Conservation (phyloP, 805 yeast genomes). For the Yamadazyma insecticola region DNA sequence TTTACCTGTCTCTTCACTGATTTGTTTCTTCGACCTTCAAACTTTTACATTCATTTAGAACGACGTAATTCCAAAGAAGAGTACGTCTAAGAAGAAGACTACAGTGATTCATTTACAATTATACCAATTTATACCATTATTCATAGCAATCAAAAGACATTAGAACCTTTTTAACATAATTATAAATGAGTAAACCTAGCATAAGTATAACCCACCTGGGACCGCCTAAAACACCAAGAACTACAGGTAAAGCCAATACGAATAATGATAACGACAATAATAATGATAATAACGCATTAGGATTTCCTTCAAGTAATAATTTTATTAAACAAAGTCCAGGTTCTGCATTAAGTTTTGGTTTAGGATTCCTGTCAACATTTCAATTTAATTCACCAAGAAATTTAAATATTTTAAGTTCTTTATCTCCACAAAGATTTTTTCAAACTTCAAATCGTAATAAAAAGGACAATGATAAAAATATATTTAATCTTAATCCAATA, state of each 20-base stretch:
- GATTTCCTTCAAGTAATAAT: not conserved
- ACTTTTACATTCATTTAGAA: no score
- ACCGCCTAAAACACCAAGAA: constrained; percentile 16
- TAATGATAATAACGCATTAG: constrained; percentile 1
- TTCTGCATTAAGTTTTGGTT: constrained; percentile 27
- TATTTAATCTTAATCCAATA: constrained; percentile 6
- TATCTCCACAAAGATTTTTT: constrained; percentile 33
- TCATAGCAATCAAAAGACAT: no score
- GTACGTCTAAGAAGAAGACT: no score
- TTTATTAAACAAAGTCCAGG: constrained; percentile 12
- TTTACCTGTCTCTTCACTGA: no score
- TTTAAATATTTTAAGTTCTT: constrained; percentile 15
- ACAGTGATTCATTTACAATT: no score
- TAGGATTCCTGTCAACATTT: constrained; percentile 42
- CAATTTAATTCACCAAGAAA: constrained; percentile 33
- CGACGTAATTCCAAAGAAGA: no score
- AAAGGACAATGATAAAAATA: constrained; percentile 11
- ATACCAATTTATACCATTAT: no score
- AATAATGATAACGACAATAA: no score
- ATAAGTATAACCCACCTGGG: constrained; percentile 3
- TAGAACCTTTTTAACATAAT: no score
- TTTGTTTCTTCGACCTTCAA: no score
- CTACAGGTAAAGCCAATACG: no score
- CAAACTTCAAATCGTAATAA: constrained; percentile 17
- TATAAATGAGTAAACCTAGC: constrained; percentile 4